A percentile compares a stretch with the other conserved stretches of the same genome.
Evolutionary conservation across 352 stramenopile genomes (phyloP).

Genomic region (Phytophthora multivora): DNA sequence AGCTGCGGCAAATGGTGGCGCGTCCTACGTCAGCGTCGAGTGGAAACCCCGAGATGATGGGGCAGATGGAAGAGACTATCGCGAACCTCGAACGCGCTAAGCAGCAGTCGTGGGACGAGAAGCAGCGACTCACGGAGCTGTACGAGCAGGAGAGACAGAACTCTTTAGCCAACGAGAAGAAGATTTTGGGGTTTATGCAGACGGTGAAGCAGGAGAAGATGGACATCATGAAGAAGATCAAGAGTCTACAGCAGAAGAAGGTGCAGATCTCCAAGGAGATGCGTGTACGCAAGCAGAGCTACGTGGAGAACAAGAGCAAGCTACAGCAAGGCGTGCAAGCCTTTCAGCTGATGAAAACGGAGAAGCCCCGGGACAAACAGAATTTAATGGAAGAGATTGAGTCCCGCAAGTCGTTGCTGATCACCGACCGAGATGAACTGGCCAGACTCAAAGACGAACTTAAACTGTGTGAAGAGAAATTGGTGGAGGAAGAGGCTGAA

Average conservation of each 20-base stretch:
- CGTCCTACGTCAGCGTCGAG: slow-evolving; percentile 48
- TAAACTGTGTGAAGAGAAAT: slow-evolving; percentile 59
- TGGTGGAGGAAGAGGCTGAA: slow-evolving; percentile 79
- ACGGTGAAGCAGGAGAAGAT: slow-evolving; percentile 92
- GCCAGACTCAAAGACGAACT: slow-evolving; percentile 64
- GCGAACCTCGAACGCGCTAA: slow-evolving; percentile 88
- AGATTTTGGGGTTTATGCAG: slow-evolving; percentile 89
- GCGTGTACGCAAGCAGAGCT: slow-evolving; percentile 75
- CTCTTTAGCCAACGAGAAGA: slow-evolving; percentile 80
- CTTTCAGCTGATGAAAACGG: slow-evolving; percentile 65
- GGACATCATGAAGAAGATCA: slow-evolving; percentile 90
- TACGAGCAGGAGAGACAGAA: slow-evolving; percentile 90
- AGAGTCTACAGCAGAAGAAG: slow-evolving; percentile 84
- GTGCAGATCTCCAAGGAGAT: slow-evolving; percentile 75
- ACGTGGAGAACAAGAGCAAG: slow-evolving; percentile 68
- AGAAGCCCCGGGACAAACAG: slow-evolving; percentile 56
- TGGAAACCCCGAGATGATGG: slow-evolving; percentile 53
- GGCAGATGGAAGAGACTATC: slow-evolving; percentile 88
- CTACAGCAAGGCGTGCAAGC: slow-evolving; percentile 75
- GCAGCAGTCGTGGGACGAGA: slow-evolving; percentile 91
- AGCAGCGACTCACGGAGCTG: slow-evolving; percentile 78
- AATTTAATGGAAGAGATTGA: slow-evolving; percentile 70
- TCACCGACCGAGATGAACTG: slow-evolving; percentile 66
- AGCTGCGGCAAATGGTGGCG: slow-evolving; percentile 84
- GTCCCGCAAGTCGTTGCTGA: slow-evolving; percentile 55